Conservation (phyloP, 2,329 filamentous ascomycete species). For the Penicillium rolfsii region DNA sequence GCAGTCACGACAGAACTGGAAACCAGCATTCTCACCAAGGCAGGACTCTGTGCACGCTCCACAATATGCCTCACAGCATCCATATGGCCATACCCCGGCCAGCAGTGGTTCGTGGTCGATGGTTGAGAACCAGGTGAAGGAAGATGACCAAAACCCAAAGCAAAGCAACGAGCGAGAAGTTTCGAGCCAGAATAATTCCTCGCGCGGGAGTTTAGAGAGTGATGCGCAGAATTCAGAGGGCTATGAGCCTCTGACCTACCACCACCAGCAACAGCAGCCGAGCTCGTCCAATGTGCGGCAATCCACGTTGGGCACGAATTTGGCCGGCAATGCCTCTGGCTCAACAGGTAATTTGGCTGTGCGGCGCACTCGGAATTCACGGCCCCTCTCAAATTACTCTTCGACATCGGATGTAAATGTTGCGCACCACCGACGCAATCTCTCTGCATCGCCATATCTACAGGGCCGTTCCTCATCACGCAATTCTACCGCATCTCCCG, state of each 20-base stretch:
- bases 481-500: conserved; percentile 58
- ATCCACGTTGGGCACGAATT: conserved; percentile 37
- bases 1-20: conserved; percentile 23
- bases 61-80: conserved; percentile 21
- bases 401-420: conserved; percentile 65
- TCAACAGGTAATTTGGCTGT: conserved; percentile 66
- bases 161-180: conserved; percentile 31
- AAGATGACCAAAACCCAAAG: conserved; percentile 25
- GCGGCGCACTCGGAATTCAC: conserved; percentile 54
- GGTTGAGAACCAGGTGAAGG: conserved; percentile 33
- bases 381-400: conserved; percentile 78
- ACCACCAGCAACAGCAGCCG: conserved; percentile 54
- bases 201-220: conserved; percentile 43
- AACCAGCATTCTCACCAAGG: conserved; percentile 29
- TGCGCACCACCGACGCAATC: conserved; percentile 62
- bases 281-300: conserved; percentile 34
- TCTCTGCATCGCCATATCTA: conserved; percentile 55
- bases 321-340: conserved; percentile 53
- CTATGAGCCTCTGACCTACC: conserved; percentile 56
- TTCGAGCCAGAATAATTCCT: conserved; percentile 37
- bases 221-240: conserved; percentile 37
- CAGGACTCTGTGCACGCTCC: conserved; percentile 29
- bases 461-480: conserved; percentile 56
- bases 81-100: conserved; percentile 37
- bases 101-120: conserved; percentile 44